Base-by-base conservation (phyloP, 371 early-diverging fungal species). In the Nematocida sp. region DNA sequence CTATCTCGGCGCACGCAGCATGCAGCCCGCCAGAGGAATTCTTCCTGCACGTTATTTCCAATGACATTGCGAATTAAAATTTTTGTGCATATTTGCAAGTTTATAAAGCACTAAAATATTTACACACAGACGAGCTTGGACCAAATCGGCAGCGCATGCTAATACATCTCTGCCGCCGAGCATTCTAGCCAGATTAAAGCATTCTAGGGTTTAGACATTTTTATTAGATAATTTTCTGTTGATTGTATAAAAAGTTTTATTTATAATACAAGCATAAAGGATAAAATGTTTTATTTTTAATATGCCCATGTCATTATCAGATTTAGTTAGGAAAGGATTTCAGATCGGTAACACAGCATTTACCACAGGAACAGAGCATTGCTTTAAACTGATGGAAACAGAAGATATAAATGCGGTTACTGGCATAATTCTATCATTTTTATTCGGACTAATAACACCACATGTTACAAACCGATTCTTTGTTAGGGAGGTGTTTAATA, bases 1-100 rank as follows among this genome's bases (percentile, higher is more conserved):
- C 70, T 57, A 78, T 78, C 25, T 78, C 80, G 20, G 66, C 39
- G 55, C 80, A 78, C 58, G 80, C 80, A 13, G 66, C 71, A 50
- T 78, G 80, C 62, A 78, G 45, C 25, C 54, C 54, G 11, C 23
- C 57, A n/a, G 70, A 54, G 9, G 80, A 57, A 20, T 23, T 46
- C 46, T 70, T 70, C 23, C 62, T 54, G 52, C 73, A 73, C 52
- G 73, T 44, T 58, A 73, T 15, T 27, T 73, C 62, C 15, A 45
- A 33, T 25, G 40, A 9, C 64, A 62, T 73, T 25, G 18, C 11
- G 60, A 60, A 60, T 60, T 60, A 73, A 73, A 73, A 73, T 18
- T 62, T 73, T 73, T 73, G 33, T 69, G 47, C 46, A 15, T 69
- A 15, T 50, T 50, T 50, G 13, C 52, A 50, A 33, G 33, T 33